Conservation (phyloP, 345 rosid genomes). For the Salix purpurea region DNA sequence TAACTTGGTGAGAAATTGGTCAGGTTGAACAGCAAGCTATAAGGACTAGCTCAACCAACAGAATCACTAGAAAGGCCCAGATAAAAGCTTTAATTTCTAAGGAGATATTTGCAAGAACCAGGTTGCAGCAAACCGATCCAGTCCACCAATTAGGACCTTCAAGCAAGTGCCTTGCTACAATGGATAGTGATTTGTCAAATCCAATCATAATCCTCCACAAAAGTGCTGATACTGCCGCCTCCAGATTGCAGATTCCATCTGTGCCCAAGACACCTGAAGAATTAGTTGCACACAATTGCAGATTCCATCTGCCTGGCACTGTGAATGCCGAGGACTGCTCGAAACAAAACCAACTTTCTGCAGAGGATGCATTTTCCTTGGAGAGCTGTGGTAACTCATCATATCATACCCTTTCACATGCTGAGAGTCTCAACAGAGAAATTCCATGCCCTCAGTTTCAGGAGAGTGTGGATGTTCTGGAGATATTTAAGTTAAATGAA, state of each 20-base stretch:
- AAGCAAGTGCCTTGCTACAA: slow-evolving; percentile 14
- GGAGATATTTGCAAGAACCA: slow-evolving; percentile 26
- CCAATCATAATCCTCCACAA: slow-evolving; percentile 42
- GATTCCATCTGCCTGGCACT: neutral
- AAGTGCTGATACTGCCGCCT: slow-evolving; percentile 13
- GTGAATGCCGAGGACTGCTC: neutral
- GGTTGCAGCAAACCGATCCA: slow-evolving; percentile 20
- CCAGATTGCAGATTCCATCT: slow-evolving; percentile 14
- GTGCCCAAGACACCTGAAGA: slow-evolving; percentile 3
- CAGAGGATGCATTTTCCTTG: slow-evolving; percentile 4
- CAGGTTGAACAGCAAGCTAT: slow-evolving; percentile 21
- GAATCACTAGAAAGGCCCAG: slow-evolving; percentile 6
- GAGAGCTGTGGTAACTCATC: slow-evolving; percentile 8
- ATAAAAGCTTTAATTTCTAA: slow-evolving; percentile 19
- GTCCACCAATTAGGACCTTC: slow-evolving; percentile 25
- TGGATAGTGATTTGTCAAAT: slow-evolving; percentile 26
- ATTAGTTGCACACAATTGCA: neutral
- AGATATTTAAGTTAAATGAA: slow-evolving; percentile 51
- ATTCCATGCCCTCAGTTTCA: slow-evolving; percentile 35
- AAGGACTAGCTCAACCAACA: slow-evolving; percentile 4
- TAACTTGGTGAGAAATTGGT: neutral
- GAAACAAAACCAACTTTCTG: slow-evolving; percentile 5
- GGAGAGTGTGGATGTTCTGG: slow-evolving; percentile 56
- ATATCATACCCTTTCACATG: slow-evolving; percentile 13
- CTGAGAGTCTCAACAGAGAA: slow-evolving; percentile 15